Conservation (phyloP, 2,329 filamentous ascomycete genomes). For the Aspergillus sp. region DNA sequence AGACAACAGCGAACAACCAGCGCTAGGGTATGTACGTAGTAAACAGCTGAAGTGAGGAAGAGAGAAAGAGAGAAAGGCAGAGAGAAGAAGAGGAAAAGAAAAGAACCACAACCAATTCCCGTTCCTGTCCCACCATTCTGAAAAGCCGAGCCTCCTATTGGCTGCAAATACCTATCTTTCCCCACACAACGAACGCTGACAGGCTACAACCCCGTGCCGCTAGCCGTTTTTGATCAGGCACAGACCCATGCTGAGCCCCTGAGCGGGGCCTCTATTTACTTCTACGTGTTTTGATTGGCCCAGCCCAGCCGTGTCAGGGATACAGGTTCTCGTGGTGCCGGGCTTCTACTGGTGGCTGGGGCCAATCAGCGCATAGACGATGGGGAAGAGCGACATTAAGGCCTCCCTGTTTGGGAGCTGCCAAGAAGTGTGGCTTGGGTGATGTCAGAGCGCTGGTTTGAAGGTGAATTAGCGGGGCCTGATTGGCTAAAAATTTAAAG, state of each 20-base stretch:
- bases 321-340: slow-evolving; percentile 8
- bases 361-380: too few relatives aligned
- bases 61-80: neutral
- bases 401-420: too few relatives aligned
- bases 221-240: neutral
- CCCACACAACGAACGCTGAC: neutral
- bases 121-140: neutral
- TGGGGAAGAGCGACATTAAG: too few relatives aligned
- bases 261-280: neutral
- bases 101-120: neutral
- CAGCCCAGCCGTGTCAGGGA: neutral
- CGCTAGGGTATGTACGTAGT: neutral
- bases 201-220: neutral
- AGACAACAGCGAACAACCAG: neutral
- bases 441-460: too few relatives aligned
- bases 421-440: too few relatives aligned
- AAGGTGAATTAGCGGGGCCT: too few relatives aligned
- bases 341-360: slow-evolving; percentile 10
- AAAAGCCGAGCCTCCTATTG: neutral
- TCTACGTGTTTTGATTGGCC: neutral
- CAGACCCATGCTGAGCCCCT: neutral
- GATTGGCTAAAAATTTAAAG: too few relatives aligned
- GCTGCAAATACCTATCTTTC: too few relatives aligned
- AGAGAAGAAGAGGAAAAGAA: neutral
- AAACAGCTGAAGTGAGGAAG: neutral